phyloP scores from a whole-genome alignment of 2,329 filamentous ascomycete genomes.

The Aureobasidium namibiae region DNA sequence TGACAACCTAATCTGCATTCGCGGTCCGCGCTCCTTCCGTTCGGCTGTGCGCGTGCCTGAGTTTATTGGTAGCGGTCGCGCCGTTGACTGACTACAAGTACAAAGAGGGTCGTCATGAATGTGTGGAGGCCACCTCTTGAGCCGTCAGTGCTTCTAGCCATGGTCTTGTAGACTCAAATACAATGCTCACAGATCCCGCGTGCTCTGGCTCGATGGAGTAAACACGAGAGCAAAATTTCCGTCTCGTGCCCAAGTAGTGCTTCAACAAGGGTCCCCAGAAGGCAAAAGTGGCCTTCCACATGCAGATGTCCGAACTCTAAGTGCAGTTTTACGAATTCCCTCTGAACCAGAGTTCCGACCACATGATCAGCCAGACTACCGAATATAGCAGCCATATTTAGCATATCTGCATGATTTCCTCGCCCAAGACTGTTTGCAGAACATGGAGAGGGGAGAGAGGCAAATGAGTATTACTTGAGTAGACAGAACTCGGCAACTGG shows the following conservation, averaged over 20 bases:
- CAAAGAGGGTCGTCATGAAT: not conserved
- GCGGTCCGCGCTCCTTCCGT: constrained; percentile 1
- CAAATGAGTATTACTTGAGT: not conserved
- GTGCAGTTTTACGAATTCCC: not conserved
- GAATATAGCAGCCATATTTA: not conserved
- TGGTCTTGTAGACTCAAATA: not conserved
- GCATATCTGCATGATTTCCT: not conserved
- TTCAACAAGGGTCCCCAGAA: not conserved
- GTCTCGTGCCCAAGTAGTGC: not conserved
- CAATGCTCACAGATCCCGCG: not conserved
- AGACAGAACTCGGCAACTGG: not conserved
- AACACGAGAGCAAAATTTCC: not conserved
- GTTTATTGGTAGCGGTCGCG: not conserved
- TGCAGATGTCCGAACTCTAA: not conserved
- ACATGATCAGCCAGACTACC: not conserved
- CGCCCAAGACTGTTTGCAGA: not conserved
- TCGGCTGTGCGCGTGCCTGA: not conserved
- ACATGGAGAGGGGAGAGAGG: not conserved
- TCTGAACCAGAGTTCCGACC: not conserved
- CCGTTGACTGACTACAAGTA: not conserved
- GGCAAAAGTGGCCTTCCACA: not conserved
- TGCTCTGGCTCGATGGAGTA: not conserved
- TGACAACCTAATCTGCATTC: not conserved
- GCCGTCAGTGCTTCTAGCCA: not conserved
- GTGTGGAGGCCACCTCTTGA: not conserved